Base-by-base conservation (phyloP, 495 filamentous ascomycete genomes). In the Penicillium silybi region DNA sequence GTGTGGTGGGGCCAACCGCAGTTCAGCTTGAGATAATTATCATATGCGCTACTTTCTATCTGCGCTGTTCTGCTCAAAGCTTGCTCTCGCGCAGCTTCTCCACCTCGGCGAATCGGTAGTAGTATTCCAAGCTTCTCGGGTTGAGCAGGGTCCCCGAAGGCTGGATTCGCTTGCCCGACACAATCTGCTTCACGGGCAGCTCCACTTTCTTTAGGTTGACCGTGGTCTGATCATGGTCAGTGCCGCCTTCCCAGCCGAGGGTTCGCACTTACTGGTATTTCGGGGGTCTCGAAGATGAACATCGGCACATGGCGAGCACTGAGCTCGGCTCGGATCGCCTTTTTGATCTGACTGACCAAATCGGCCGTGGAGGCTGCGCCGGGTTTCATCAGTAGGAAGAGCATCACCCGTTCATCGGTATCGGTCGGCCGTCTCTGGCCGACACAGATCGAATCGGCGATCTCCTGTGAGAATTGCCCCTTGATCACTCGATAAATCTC, bases 171-270 rank as follows among this genome's bases (percentile, higher is more conserved):
- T 83, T 80, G 0, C 89, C 89, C 0, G 81, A 88, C 1, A 93
- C 83, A 48, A 92, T 90, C 68, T 89, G 86, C 73, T 91, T 93
- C 20, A 93, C 85, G 2, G 89, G 87, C 9, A 93, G 62, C 61
- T 93, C 89, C 18, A 93, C 88, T 66, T 93, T 93, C 64, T 92
- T 93, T 17, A 87, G 63, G 65, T 92, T 93, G 48, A 93, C 83
- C 6, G 89, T 92, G 1, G 83, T 87, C 85, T 89, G 56, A 35
- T 52, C 18, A 40, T 49, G 45, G 29, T 47, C 34, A 52, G 45
- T 32, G 18, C n/a, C 40, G 22, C 23, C 39, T 54, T 26, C 39
- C 23, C 5, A 38, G 7, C 9, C 20, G 3, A 38, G 23, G n/a
- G 38, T 9, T 25, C 17, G 44, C 13, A 80, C 86, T 61, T 71